Percentiles rank a stretch among this genome's conserved stretches.
These are phyloP conservation scores for Medicago ruthenica DNA, from an alignment of 306 rosid genomes.

Conservation along the genomic window DNA sequence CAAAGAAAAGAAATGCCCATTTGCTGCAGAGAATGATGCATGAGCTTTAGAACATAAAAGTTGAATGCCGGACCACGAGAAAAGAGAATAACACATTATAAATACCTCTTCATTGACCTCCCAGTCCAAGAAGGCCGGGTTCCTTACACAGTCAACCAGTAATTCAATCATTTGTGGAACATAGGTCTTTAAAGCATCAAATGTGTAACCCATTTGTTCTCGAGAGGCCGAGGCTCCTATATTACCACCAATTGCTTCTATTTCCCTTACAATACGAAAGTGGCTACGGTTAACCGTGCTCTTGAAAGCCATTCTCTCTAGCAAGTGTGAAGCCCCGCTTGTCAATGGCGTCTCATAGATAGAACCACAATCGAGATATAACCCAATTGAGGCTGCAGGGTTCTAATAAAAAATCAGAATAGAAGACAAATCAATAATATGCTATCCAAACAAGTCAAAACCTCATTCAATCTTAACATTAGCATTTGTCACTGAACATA, in stretches of 20 bases:
- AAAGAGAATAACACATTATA: conserved; percentile 12
- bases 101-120: conserved; percentile 96
- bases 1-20: neutral
- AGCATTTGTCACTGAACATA: conserved; percentile 8
- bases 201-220: conserved; percentile 97
- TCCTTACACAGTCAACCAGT: conserved; percentile 83
- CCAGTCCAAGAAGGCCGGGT: conserved; percentile 96
- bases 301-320: conserved; percentile 95
- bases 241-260: conserved; percentile 92
- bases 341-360: conserved; percentile 79
- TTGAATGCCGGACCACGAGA: conserved; percentile 19
- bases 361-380: conserved; percentile 88
- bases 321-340: conserved; percentile 89
- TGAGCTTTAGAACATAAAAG: conserved; percentile 30
- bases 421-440: conserved; percentile 28
- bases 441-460: conserved; percentile 19
- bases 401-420: conserved; percentile 60
- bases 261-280: conserved; percentile 92
- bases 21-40: conserved; percentile 18
- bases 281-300: conserved; percentile 94
- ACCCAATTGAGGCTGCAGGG: conserved; percentile 90
- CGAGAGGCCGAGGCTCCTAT: conserved; percentile 89
- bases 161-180: conserved; percentile 94
- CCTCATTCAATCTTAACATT: neutral
- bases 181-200: conserved; percentile 90